Evolutionary conservation across 176 grass and related monocot species (phyloP), one percentile per base, ranked within the genome.

Genomic region (Metroxylon sagu): DNA sequence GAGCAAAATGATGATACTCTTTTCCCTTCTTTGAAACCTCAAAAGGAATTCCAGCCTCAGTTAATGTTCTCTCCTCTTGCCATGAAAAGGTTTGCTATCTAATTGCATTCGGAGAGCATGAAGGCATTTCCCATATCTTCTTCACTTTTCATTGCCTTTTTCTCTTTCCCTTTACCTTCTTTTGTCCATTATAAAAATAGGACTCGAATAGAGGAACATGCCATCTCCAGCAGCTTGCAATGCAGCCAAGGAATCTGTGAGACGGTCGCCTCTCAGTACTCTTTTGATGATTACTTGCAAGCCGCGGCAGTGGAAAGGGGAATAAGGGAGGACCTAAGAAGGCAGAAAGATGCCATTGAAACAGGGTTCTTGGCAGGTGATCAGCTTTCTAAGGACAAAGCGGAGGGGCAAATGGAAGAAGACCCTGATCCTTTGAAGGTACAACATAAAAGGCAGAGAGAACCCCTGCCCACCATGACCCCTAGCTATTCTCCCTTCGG

Each of bases 201-300:
- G 79, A 28, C 60, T 60, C 63, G 57, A 82, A 80, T 89, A 58
- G 78, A 79, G 74, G 76, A 60, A 64, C 70, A 68, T 64, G 59
- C 72, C 60, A 69, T 54, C 70, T 57, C 74, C 52, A 60, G 81
- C 64, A 78, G 84, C 63, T 64, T 75, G 75, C 85, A 81, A 83
- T 72, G 79, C 19, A 82, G 74, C 54, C 71, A 85, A 64, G 78
- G 81, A 82, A 69, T 77, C 67, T 75, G 70, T 77, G 81, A 67
- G 68, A 73, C 10, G 69, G 71, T 65, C 69, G 43, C 81, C 67
- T 70, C 74, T 65, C 86, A 29, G 76, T 82, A 76, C 71, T 78
- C 71, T 65, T 70, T 81, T 61, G 87, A 92, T 85, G 83, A 85
- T 90, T 91, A 82, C 77, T 76, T 80, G 87, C 87, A 85, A 73